Conservation (phyloP, 768 basidiomycete species). For the Xanthoconium stramineum region DNA sequence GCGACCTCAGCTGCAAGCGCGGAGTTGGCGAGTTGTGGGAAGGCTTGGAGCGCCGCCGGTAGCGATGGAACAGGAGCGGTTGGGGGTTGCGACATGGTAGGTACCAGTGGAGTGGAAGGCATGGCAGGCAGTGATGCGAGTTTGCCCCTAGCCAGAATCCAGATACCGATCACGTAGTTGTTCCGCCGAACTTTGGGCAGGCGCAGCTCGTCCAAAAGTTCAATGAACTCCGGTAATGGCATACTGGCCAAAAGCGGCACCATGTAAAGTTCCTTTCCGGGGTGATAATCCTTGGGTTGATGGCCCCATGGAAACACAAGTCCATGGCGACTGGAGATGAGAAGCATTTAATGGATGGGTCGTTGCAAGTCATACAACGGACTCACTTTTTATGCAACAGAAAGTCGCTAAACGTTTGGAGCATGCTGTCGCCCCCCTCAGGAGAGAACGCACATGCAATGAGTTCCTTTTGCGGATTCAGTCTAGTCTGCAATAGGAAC, state of each 20-base stretch:
- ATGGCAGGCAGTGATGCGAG: constrained; percentile 46
- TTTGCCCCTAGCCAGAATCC: constrained; percentile 82
- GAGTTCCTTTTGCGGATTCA: constrained; percentile 77
- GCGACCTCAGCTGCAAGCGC: constrained; percentile 70
- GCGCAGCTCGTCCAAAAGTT: constrained; percentile 72
- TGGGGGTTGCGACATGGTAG: constrained; percentile 14
- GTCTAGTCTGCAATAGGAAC: constrained; percentile 73
- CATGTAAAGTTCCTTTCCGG: constrained; percentile 85
- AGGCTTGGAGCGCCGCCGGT: constrained; percentile 27
- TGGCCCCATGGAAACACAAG: constrained; percentile 84
- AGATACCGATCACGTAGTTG: constrained; percentile 76
- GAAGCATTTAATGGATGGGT: constrained; percentile 6
- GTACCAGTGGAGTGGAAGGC: constrained; percentile 10
- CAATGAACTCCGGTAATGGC: constrained; percentile 80
- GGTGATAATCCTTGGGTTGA: constrained; percentile 66
- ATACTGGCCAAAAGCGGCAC: constrained; percentile 67
- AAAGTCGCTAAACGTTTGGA: constrained; percentile 62
- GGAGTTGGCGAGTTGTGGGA: constrained; percentile 40
- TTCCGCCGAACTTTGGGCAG: constrained; percentile 61
- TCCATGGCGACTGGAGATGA: constrained; percentile 67
- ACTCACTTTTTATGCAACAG: constrained; percentile 71
- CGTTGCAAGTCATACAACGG: constrained; percentile 8
- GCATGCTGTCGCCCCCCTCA: constrained; percentile 41
- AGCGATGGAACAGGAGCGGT: constrained; percentile 13
- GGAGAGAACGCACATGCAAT: constrained; percentile 75